Conservation (phyloP, 2,329 filamentous ascomycete species). For the Ramularia endophylla region DNA sequence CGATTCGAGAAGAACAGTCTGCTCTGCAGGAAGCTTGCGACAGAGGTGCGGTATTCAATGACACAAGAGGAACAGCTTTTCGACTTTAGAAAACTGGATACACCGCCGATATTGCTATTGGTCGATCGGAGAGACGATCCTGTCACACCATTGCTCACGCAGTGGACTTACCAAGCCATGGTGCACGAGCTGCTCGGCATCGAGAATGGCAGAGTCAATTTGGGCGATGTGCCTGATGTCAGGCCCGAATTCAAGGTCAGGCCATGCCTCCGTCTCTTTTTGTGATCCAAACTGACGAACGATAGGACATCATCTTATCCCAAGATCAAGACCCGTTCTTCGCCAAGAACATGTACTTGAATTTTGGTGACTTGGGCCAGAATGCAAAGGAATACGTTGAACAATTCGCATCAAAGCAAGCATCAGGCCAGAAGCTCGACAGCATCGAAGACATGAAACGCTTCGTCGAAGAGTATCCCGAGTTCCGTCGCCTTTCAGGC, state of each 20-base stretch:
- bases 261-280: not conserved
- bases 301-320: slow-evolving; percentile 78
- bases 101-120: slow-evolving; percentile 83
- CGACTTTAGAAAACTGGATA: slow-evolving; percentile 92
- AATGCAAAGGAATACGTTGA: slow-evolving; percentile 99
- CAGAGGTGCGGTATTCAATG: slow-evolving; percentile 85
- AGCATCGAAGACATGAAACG: slow-evolving; percentile 99
- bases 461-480: slow-evolving; percentile 97
- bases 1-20: slow-evolving; percentile 88
- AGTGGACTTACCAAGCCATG: slow-evolving; percentile 99
- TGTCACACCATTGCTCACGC: slow-evolving; percentile 85
- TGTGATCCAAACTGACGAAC: not conserved
- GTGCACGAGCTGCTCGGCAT: slow-evolving; percentile 95
- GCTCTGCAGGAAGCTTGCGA: slow-evolving; percentile 85
- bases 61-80: slow-evolving; percentile 96
- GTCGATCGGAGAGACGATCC: slow-evolving; percentile 91
- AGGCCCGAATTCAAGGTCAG: slow-evolving; percentile 27
- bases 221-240: slow-evolving; percentile 52
- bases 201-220: slow-evolving; percentile 85
- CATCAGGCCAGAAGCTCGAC: slow-evolving; percentile 91
- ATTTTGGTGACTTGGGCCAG: slow-evolving; percentile 90
- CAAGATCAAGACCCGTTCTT: slow-evolving; percentile 99
- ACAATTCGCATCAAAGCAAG: slow-evolving; percentile 96
- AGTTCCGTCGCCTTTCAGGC: slow-evolving; percentile 92
- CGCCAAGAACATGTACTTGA: slow-evolving; percentile 98